phyloP scores from a whole-genome alignment of 805 yeast species.

The Starmerella vaccinii region DNA sequence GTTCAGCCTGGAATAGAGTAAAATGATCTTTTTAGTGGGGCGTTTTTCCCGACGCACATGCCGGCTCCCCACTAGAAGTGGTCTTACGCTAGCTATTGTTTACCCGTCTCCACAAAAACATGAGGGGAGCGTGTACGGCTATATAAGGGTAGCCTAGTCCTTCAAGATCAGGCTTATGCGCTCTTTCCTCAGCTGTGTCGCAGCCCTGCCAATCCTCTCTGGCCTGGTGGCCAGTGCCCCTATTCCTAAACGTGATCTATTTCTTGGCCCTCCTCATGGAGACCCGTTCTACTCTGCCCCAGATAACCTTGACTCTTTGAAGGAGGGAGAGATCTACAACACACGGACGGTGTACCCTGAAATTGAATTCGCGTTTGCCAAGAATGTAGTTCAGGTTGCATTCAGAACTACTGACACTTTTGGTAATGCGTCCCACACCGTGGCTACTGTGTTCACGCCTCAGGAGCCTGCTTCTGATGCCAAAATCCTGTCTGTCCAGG shows the following conservation, averaged over 20 bases:
- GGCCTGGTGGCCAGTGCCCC: background rate
- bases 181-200: background rate
- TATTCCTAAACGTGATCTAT: background rate
- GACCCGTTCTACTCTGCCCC: background rate
- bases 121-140: too few relatives aligned
- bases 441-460: background rate
- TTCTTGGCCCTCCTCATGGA: background rate
- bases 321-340: background rate
- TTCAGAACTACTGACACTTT: background rate
- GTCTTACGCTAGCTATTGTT: too few relatives aligned
- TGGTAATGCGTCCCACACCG: background rate
- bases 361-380: background rate
- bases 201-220: background rate
- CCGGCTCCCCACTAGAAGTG: too few relatives aligned
- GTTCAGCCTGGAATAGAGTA: too few relatives aligned
- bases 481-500: background rate
- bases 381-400: background rate
- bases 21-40: too few relatives aligned
- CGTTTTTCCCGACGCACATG: too few relatives aligned
- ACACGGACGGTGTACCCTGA: background rate
- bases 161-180: background rate
- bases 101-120: too few relatives aligned
- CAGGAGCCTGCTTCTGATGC: background rate
- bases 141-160: background rate
- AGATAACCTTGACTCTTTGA: background rate